Percentiles rank a stretch among this genome's conserved stretches.
Evolutionary conservation across 2,329 filamentous ascomycete genomes (phyloP).

Genomic region (Ophiostoma piceae): DNA sequence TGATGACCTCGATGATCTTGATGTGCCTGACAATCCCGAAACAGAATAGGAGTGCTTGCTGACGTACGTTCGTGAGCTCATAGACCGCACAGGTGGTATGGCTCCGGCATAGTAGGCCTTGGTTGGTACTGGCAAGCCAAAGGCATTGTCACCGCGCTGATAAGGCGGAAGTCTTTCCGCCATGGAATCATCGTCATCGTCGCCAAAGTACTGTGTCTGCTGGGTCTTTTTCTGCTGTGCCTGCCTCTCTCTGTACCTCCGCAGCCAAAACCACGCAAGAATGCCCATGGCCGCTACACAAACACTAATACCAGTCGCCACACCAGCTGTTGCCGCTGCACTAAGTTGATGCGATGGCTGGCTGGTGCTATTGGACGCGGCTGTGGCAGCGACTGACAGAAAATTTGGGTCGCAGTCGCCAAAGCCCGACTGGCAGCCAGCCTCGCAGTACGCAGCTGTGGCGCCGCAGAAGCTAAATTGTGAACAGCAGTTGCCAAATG

Average conservation of each 20-base stretch:
- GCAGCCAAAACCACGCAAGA: not conserved
- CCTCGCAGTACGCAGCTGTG: not conserved
- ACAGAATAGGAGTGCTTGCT: not conserved
- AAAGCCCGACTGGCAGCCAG: not conserved
- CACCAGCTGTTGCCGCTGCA: not conserved
- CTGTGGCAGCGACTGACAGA: not conserved
- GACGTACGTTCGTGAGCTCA: not conserved
- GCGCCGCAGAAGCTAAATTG: not conserved
- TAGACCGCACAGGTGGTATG: not conserved
- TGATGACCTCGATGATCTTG: not conserved
- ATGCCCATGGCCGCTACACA: not conserved
- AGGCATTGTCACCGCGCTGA: not conserved
- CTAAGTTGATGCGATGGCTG: not conserved
- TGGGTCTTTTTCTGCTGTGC: not conserved
- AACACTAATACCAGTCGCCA: not conserved
- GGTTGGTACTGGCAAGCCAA: not conserved
- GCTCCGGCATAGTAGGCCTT: not conserved
- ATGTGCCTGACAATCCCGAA: not conserved
- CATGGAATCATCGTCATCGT: not conserved
- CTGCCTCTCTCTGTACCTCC: not conserved
- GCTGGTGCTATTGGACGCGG: not conserved
- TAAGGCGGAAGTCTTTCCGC: not conserved
- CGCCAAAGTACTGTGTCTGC: not conserved
- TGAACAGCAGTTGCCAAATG: constrained; percentile 8
- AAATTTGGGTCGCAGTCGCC: not conserved